Evolutionary conservation across 1,139 yeast genomes (phyloP), one percentile per base, ranked within the genome.

Genomic region (Hemisphaericaspora lyxosophila): DNA sequence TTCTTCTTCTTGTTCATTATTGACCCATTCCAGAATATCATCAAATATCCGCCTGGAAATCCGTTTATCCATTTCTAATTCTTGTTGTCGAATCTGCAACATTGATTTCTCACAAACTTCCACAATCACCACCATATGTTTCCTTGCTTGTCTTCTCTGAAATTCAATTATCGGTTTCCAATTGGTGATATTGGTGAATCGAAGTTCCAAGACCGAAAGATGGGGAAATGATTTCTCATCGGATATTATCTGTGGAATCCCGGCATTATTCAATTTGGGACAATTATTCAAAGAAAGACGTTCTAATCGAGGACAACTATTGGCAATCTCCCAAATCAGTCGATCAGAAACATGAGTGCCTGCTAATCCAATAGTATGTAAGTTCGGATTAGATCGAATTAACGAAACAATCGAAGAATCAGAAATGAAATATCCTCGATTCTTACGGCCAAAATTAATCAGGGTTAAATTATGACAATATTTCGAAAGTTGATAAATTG

Each of bases 251-350:
- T 85, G 71, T 29, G 73, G 64, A 6, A 89, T 57, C 6, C 90
- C 80, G 38, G 70, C 72, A 57, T 89, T 78, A 14, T 89, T 78
- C 30, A 90, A 59, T 31, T 64, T 59, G 18, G 72, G 70, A 57
- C 97, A 90, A 51, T 83, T 82, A 60, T 90, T 90, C 33, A 90
- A 59, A 9, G 95, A 85, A 26, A 90, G 64, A 39, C 97, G 70
- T 51, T 80, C 80, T 5, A 90, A 54, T 4, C 64, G 53, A 2
- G 56, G 55, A 25, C 86, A 74, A 43, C 70, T 60, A 17, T 74
- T 59, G 0, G 92, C 92, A 32, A 89, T 63, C 52, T 85, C 92
- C 95, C 95, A 87, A 18, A 90, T 64, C 5, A 85, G 70, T 34
- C 79, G 72, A 62, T 90, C 96, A 14, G 85, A 78, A 19, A 90